Conservation (phyloP, 345 rosid genomes). For the Clausena lansium region DNA sequence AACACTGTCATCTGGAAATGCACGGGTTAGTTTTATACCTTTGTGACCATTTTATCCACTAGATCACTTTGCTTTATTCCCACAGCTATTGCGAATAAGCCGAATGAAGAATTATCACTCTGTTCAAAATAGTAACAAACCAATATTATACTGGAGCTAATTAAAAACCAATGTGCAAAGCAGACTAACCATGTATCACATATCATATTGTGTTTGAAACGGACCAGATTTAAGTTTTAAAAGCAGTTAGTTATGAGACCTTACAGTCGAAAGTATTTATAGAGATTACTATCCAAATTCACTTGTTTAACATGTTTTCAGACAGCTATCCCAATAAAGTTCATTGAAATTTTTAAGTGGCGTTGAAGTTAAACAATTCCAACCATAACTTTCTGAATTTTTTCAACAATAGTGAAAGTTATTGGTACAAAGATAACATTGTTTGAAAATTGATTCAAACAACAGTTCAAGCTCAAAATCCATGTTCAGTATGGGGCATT, state of each 20-base stretch:
- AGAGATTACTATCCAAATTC: neutral
- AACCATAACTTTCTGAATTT: neutral
- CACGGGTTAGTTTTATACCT: constrained; percentile 28
- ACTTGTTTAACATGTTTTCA: neutral
- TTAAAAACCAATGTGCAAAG: neutral
- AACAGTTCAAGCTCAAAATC: neutral
- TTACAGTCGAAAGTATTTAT: neutral
- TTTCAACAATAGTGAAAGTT: neutral
- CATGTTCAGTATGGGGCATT: neutral
- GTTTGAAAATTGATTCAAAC: neutral
- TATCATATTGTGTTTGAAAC: neutral
- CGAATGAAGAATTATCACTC: constrained; percentile 26
- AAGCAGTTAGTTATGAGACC: neutral
- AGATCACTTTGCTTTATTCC: constrained; percentile 61
- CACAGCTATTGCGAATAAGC: constrained; percentile 52
- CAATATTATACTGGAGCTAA: neutral
- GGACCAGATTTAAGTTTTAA: neutral
- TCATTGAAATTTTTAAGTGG: neutral
- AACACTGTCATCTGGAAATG: neutral
- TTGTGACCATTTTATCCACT: constrained; percentile 49
- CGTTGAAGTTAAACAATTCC: neutral
- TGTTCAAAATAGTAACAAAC: constrained; percentile 23
- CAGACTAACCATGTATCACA: neutral
- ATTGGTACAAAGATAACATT: neutral
- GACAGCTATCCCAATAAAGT: neutral